These are phyloP conservation scores for Graphiopsis chlorocephala DNA, from an alignment of 2,329 filamentous ascomycete species.

Conservation along the genomic window DNA sequence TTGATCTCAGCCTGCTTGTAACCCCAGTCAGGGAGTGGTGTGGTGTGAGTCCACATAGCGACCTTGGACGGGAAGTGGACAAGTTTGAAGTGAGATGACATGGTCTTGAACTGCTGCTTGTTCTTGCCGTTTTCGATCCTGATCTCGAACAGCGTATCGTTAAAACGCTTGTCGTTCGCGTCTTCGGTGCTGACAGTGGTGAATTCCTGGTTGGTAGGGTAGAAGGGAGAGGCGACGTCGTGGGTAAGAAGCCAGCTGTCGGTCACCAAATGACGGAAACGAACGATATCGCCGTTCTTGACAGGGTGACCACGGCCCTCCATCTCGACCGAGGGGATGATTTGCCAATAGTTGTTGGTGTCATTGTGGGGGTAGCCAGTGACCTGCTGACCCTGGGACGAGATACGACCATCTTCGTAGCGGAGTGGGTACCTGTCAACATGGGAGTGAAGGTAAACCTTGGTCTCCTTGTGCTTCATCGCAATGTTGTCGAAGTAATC, in stretches of 20 bases:
- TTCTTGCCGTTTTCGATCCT: slow-evolving; percentile 82
- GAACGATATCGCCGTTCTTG: slow-evolving; percentile 79
- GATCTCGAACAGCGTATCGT: slow-evolving; percentile 91
- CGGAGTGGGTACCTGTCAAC: slow-evolving; percentile 83
- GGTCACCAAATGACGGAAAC: slow-evolving; percentile 82
- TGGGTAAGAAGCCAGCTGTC: slow-evolving; percentile 86
- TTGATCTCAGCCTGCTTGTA: slow-evolving; percentile 99
- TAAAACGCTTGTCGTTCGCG: slow-evolving; percentile 69
- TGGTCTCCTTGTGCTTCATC: slow-evolving; percentile 95
- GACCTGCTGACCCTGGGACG: slow-evolving; percentile 93
- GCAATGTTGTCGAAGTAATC: slow-evolving; percentile 88
- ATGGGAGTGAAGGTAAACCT: slow-evolving; percentile 93
- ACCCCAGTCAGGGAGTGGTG: slow-evolving; percentile 93
- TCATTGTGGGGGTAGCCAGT: slow-evolving; percentile 98
- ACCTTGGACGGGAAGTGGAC: slow-evolving; percentile 93
- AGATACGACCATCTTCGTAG: slow-evolving; percentile 96
- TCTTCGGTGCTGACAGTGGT: slow-evolving; percentile 75
- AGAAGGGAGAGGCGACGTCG: slow-evolving; percentile 94
- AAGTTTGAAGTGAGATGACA: slow-evolving; percentile 92
- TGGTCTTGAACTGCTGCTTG: slow-evolving; percentile 80
- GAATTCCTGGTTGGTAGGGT: slow-evolving; percentile 97
- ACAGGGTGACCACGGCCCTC: slow-evolving; percentile 64
- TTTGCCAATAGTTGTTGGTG: slow-evolving; percentile 98
- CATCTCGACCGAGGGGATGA: slow-evolving; percentile 64
- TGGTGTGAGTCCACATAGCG: slow-evolving; percentile 98